A percentile compares a stretch with the other conserved stretches of the same genome.
Evolutionary conservation across 2,329 filamentous ascomycete species (phyloP).

Genomic region (Aspergillus novofumigatus): DNA sequence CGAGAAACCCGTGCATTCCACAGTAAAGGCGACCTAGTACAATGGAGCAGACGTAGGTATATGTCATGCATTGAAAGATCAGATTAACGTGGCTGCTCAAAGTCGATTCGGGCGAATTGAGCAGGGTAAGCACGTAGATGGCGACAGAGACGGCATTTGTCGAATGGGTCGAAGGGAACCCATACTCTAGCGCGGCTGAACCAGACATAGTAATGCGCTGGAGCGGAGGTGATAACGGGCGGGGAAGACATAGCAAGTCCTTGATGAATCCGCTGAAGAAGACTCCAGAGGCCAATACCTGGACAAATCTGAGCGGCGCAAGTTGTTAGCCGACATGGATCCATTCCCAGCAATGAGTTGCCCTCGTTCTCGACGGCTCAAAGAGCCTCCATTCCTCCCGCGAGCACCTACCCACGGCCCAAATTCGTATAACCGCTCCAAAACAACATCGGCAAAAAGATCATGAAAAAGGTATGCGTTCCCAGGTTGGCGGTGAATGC

Average conservation of each 20-base stretch:
- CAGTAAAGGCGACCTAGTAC: conserved; percentile 90
- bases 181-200: conserved; percentile 90
- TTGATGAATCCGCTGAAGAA: conserved; percentile 92
- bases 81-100: conserved; percentile 57
- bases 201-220: conserved; percentile 97
- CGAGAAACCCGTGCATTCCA: conserved; percentile 96
- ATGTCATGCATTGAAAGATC: conserved; percentile 64
- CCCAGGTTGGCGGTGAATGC: conserved; percentile 93
- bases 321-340: conserved; percentile 10
- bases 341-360: neutral
- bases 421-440: conserved; percentile 88
- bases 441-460: conserved; percentile 88
- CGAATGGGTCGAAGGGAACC: conserved; percentile 94
- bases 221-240: conserved; percentile 85
- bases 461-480: conserved; percentile 98
- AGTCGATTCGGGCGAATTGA: conserved; percentile 63
- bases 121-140: conserved; percentile 70
- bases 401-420: conserved; percentile 71
- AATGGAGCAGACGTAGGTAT: conserved; percentile 85
- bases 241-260: conserved; percentile 85
- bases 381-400: neutral
- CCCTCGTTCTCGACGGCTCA: neutral
- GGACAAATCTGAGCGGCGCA: conserved; percentile 47
- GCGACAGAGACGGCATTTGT: conserved; percentile 95
- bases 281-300: conserved; percentile 73